phyloP scores from a whole-genome alignment of 2,329 filamentous ascomycete species.

The Neurospora sp. region DNA sequence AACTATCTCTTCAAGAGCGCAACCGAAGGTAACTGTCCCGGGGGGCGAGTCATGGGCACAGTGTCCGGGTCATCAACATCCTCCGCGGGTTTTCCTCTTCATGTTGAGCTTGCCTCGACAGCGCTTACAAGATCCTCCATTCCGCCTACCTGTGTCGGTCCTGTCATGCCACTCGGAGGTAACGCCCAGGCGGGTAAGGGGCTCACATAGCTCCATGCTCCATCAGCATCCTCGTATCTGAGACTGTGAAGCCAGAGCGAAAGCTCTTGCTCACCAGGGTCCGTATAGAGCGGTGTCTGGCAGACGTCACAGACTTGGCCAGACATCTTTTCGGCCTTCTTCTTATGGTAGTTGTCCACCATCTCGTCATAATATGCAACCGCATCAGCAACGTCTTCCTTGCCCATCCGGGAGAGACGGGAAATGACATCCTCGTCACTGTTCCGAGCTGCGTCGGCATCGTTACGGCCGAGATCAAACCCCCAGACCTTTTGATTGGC shows the following conservation, averaged over 20 bases:
- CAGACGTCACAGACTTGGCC: slow-evolving; percentile 75
- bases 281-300: slow-evolving; percentile 81
- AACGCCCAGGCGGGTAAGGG: slow-evolving; percentile 78
- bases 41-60: background rate
- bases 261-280: slow-evolving; percentile 82
- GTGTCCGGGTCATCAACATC: background rate
- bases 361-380: slow-evolving; percentile 91
- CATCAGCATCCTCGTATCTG: slow-evolving; percentile 75
- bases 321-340: slow-evolving; percentile 88
- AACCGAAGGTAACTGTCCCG: background rate
- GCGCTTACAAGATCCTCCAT: slow-evolving; percentile 51
- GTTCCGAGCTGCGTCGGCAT: slow-evolving; percentile 56
- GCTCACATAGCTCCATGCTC: slow-evolving; percentile 81
- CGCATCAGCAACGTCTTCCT: slow-evolving; percentile 82
- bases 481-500: slow-evolving; percentile 92
- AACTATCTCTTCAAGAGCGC: background rate
- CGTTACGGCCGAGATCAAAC: slow-evolving; percentile 58
- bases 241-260: slow-evolving; percentile 90
- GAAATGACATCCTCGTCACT: slow-evolving; percentile 86
- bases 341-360: slow-evolving; percentile 81
- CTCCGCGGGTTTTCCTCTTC: slow-evolving; percentile 3
- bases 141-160: slow-evolving; percentile 58
- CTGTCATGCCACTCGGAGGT: slow-evolving; percentile 62
- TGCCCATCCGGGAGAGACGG: slow-evolving; percentile 81
- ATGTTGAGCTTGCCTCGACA: slow-evolving; percentile 33